A percentile compares a stretch with the other conserved stretches of the same genome.
These are phyloP conservation scores for Aaosphaeria arxii DNA, from an alignment of 2,329 filamentous ascomycete species.

Conservation along the genomic window DNA sequence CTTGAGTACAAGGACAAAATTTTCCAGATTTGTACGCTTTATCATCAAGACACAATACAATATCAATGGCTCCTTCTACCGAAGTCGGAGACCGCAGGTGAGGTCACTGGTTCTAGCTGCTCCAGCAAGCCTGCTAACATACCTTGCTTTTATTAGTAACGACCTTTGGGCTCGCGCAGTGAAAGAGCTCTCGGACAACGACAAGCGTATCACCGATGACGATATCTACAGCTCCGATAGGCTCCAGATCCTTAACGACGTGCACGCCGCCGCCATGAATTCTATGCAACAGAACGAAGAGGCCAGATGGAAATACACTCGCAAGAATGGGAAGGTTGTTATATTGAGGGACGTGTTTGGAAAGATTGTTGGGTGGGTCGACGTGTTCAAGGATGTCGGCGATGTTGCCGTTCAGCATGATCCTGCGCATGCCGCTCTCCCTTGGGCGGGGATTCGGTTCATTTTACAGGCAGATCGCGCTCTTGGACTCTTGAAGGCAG, in stretches of 20 bases:
- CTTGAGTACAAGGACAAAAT: too few species aligned
- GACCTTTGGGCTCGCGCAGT: not conserved
- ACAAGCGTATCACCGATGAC: not conserved
- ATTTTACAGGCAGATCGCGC: conserved; percentile 23
- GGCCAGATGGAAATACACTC: not conserved
- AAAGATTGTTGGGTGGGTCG: conserved; percentile 22
- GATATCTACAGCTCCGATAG: not conserved
- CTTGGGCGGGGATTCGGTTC: conserved; percentile 30
- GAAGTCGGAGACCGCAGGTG: not conserved
- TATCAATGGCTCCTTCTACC: too few species aligned
- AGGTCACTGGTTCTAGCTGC: not conserved
- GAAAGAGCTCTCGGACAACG: not conserved
- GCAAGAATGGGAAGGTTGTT: conserved; percentile 5
- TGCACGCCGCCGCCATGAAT: not conserved
- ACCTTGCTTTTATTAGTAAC: not conserved
- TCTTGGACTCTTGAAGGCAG: not conserved
- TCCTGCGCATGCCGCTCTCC: conserved; percentile 29
- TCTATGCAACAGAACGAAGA: not conserved
- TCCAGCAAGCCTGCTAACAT: not conserved
- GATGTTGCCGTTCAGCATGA: conserved; percentile 30
- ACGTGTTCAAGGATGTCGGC: conserved; percentile 28
- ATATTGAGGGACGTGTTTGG: conserved; percentile 27
- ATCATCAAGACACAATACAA: too few species aligned
- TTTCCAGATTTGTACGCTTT: too few species aligned
- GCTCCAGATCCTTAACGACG: not conserved